Percentiles rank a stretch among this genome's conserved stretches.
phyloP scores from a whole-genome alignment of 352 stramenopile genomes.

The Peronospora farinosa region DNA sequence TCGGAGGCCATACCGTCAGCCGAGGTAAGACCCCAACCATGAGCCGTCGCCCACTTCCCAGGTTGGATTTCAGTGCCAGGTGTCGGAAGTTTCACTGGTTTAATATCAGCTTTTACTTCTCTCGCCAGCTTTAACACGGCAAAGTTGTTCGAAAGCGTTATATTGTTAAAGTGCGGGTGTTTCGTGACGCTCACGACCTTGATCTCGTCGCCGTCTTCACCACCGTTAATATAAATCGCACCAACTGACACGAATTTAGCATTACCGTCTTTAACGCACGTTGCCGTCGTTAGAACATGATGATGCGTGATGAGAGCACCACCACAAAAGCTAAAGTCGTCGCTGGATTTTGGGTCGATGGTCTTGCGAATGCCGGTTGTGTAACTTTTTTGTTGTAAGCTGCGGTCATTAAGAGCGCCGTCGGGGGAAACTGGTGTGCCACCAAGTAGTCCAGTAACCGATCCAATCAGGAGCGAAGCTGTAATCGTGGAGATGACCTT shows the following conservation, averaged over 20 bases:
- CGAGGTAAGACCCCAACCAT: constrained; percentile 23
- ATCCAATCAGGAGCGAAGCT: constrained; percentile 18
- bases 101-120: constrained; percentile 6
- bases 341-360: constrained; percentile 12
- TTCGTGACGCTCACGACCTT: constrained; percentile 20
- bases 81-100: constrained; percentile 24
- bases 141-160: constrained; percentile 31
- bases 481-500: constrained; percentile 17
- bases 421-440: constrained; percentile 30
- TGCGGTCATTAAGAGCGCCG: not conserved
- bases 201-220: constrained; percentile 23
- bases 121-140: constrained; percentile 28
- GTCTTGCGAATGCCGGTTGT: constrained; percentile 30
- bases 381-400: constrained; percentile 28
- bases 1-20: constrained; percentile 11
- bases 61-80: constrained; percentile 11
- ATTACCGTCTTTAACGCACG: constrained; percentile 6
- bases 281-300: constrained; percentile 24
- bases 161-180: constrained; percentile 34
- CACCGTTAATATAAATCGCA: not conserved
- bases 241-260: constrained; percentile 24
- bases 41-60: constrained; percentile 15
- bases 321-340: constrained; percentile 24
- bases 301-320: constrained; percentile 18
- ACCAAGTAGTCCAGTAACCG: constrained; percentile 26